Evolutionary conservation across 805 yeast species (phyloP).

Genomic region (Jamesozyma rosinii): DNA sequence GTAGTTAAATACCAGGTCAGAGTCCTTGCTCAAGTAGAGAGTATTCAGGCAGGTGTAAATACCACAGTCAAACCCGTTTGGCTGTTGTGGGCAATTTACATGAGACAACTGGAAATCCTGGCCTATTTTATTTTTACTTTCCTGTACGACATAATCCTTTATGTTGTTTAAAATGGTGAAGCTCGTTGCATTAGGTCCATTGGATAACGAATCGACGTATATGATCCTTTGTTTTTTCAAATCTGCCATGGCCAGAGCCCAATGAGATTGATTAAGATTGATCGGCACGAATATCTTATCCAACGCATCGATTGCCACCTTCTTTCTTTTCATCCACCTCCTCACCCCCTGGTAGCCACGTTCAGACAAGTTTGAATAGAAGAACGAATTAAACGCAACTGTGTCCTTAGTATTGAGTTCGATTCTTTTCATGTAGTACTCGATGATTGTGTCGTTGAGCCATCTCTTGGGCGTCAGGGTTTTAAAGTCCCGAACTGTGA

Average conservation of each 20-base stretch:
- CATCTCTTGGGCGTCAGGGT: constrained; percentile 66
- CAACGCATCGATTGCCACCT: constrained; percentile 52
- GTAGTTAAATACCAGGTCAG: constrained; percentile 48
- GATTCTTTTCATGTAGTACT: constrained; percentile 51
- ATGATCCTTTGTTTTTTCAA: constrained; percentile 47
- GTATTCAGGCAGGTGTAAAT: constrained; percentile 81
- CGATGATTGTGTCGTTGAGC: constrained; percentile 89
- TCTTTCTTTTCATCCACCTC: constrained; percentile 75
- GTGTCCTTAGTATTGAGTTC: constrained; percentile 32
- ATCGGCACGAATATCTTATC: constrained; percentile 73
- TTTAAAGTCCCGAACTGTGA: constrained; percentile 54
- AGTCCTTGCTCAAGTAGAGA: constrained; percentile 45
- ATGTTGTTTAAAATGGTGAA: constrained; percentile 38
- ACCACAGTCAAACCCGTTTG: constrained; percentile 91
- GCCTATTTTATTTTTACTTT: constrained; percentile 41
- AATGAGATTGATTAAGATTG: constrained; percentile 75
- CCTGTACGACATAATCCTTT: constrained; percentile 55
- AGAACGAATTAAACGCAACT: constrained; percentile 81
- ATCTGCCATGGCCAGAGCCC: constrained; percentile 83
- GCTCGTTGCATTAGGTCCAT: constrained; percentile 32
- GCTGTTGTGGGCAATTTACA: constrained; percentile 67
- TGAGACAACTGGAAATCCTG: constrained; percentile 28
- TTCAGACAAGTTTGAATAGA: constrained; percentile 58
- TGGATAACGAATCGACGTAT: constrained; percentile 67
- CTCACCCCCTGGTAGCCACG: constrained; percentile 77